These are phyloP conservation scores for Alternaria postmessia DNA, from an alignment of 2,329 filamentous ascomycete genomes.

Conservation along the genomic window DNA sequence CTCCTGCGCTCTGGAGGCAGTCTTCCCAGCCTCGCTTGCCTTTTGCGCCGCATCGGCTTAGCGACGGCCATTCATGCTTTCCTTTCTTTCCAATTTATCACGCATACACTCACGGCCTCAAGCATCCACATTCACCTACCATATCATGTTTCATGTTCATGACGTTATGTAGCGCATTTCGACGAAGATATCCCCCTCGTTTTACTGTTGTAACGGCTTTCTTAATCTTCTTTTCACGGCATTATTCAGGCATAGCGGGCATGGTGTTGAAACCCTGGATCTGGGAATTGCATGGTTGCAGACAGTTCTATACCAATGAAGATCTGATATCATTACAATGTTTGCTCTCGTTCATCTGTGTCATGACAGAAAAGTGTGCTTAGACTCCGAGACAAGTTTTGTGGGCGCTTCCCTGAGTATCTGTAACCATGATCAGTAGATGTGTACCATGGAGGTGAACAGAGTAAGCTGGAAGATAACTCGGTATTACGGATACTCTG, in stretches of 20 bases:
- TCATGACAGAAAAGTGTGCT: neutral
- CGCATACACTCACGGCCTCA: neutral
- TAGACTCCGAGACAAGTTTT: neutral
- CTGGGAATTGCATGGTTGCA: neutral
- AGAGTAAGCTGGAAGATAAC: neutral
- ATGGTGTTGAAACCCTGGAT: neutral
- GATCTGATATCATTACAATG: neutral
- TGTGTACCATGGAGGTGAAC: neutral
- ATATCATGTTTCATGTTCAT: conserved; percentile 6
- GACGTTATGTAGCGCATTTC: conserved; percentile 8
- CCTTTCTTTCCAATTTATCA: neutral
- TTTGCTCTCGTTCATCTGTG: neutral
- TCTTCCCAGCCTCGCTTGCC: conserved; percentile 1
- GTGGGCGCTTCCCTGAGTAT: neutral
- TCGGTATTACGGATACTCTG: no score
- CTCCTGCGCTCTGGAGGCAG: conserved; percentile 4
- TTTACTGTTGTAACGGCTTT: neutral
- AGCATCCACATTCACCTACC: neutral
- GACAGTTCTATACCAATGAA: neutral
- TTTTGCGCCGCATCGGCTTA: conserved; percentile 1
- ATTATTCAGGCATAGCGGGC: neutral
- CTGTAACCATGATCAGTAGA: neutral
- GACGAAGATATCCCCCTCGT: conserved; percentile 4
- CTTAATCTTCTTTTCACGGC: neutral
- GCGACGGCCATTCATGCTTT: neutral